These are phyloP conservation scores for Gaultheria prostrata DNA, from an alignment of 148 eudicot genomes.

Conservation along the genomic window DNA sequence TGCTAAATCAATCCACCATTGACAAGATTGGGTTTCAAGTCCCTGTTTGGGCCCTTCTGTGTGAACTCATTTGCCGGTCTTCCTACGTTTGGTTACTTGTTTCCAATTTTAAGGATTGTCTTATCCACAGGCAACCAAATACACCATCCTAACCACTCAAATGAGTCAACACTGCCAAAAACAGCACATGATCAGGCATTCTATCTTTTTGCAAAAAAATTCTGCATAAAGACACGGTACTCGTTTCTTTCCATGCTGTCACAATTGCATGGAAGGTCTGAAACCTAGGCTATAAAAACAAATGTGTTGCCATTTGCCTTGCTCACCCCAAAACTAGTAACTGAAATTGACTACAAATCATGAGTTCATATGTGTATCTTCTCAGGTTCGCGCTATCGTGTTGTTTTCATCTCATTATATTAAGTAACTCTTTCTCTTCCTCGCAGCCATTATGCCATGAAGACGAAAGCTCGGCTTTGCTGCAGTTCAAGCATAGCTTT, in stretches of 20 bases:
- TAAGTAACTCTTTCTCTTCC: neutral
- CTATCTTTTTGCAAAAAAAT: neutral
- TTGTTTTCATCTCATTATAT: neutral
- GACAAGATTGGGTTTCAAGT: no score
- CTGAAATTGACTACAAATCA: neutral
- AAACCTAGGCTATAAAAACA: neutral
- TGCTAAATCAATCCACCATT: no score
- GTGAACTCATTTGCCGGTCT: no score
- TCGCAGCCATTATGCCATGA: constrained; percentile 14
- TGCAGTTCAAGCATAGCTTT: constrained; percentile 19
- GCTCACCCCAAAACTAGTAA: neutral
- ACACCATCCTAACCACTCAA: neutral
- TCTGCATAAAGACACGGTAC: neutral
- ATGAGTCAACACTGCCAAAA: no score
- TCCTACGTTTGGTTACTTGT: no score
- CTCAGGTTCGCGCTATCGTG: neutral
- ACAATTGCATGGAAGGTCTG: neutral
- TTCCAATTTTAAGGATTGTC: neutral
- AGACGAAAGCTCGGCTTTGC: constrained; percentile 17
- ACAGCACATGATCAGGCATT: neutral
- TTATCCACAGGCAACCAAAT: neutral
- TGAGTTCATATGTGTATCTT: neutral
- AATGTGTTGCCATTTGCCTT: neutral
- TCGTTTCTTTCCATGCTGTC: neutral
- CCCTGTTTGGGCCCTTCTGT: no score